Evolutionary conservation across 2,329 filamentous ascomycete genomes (phyloP), one percentile per base, ranked within the genome.

Genomic region (Thermothelomyces thermophilus): DNA sequence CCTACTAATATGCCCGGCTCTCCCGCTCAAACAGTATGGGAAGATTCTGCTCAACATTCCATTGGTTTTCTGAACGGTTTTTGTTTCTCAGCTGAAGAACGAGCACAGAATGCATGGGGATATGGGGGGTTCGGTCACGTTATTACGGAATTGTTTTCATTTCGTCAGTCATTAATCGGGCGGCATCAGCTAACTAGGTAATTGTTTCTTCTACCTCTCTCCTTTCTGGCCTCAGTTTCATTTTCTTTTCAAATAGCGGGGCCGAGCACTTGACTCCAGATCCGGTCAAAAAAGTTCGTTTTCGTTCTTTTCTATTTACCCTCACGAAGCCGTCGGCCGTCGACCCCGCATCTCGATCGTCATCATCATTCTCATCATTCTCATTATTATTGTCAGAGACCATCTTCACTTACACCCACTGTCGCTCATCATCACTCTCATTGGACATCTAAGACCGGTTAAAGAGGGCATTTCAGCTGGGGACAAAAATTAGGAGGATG

Each of bases 181-280:
- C 30, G 37, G 36, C 45, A 41, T 43, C 22, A 9, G 39, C n/a
- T 17, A 26, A 26, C 24, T 26, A 5, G 9, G 9, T 26, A 5
- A 5, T 26, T 50, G 36, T 44, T 28, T 41, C 39, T 8, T 45
- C 34, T 45, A 40, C 20, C 34, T 37, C 5, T 35, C 28, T 45
- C 26, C 6, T 17, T 3, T 33, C 30, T 43, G 39, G 42, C 19
- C 19, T 22, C 13, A n/a, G 14, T 24, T 41, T 31, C 17, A 11
- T 51, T 39, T 46, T 16, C n/a, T 20, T 46, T 39, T 36, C 17
- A 10, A 28, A 34, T 11, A 36, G 36, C 7, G 16, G 28, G 30
- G 36, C 28, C 33, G 41, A 46, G 41, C 46, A 46, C 46, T 52
- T 42, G 50, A 52, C 49, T 42, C 46, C 46, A 48, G 39, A 46